A percentile compares a stretch with the other conserved stretches of the same genome.
These are phyloP conservation scores for Acacia crassicarpa DNA, from an alignment of 306 rosid species.

Conservation along the genomic window DNA sequence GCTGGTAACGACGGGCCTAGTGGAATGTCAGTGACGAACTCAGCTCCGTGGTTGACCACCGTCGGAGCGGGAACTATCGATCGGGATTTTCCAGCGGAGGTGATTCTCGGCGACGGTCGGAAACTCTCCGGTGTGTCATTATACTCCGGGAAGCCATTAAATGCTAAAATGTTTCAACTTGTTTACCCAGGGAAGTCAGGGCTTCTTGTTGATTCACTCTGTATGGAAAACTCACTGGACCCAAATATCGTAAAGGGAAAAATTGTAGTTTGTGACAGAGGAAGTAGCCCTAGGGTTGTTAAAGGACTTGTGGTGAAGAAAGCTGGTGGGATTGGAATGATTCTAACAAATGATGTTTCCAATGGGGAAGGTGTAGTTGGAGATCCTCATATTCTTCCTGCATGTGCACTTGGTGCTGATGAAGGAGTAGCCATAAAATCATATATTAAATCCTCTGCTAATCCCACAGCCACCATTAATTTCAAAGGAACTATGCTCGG, in stretches of 20 bases:
- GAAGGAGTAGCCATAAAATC: constrained; percentile 71
- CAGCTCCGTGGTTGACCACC: constrained; percentile 84
- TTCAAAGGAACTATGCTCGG: constrained; percentile 80
- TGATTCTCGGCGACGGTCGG: constrained; percentile 62
- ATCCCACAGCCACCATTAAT: constrained; percentile 71
- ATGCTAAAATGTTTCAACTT: constrained; percentile 62
- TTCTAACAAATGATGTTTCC: constrained; percentile 69
- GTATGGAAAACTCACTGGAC: constrained; percentile 84
- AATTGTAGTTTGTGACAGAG: constrained; percentile 83
- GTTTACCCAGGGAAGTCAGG: constrained; percentile 84
- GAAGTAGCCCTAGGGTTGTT: constrained; percentile 77
- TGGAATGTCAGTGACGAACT: constrained; percentile 77
- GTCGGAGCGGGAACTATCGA: constrained; percentile 95
- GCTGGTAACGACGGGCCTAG: constrained; percentile 88
- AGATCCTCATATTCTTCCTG: constrained; percentile 81
- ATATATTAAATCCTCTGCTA: constrained; percentile 47
- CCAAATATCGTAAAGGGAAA: constrained; percentile 63
- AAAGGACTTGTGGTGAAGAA: constrained; percentile 83
- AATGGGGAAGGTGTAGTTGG: constrained; percentile 89
- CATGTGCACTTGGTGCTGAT: constrained; percentile 71
- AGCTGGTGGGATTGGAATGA: constrained; percentile 92
- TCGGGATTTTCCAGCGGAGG: constrained; percentile 74
- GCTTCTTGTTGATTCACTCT: constrained; percentile 60
- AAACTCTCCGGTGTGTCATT: constrained; percentile 69
- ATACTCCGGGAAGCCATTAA: constrained; percentile 63